phyloP scores from a whole-genome alignment of 305 asterid genomes.

The Rubia balearica region DNA sequence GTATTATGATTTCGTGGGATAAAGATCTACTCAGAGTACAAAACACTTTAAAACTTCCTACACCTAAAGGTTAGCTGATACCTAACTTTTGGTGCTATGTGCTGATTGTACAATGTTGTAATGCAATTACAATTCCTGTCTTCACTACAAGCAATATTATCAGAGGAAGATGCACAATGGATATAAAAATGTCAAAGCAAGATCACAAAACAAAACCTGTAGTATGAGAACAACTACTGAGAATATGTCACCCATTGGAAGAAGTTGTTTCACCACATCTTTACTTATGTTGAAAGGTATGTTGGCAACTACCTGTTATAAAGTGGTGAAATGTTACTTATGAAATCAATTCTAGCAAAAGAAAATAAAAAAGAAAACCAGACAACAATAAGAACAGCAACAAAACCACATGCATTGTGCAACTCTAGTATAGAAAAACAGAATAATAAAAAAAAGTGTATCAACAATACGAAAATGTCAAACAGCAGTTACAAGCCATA shows the following conservation, averaged over 20 bases:
- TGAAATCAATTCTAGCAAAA: background rate
- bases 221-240: conserved; percentile 76
- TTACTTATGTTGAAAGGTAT: conserved; percentile 94
- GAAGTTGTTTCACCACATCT: conserved; percentile 80
- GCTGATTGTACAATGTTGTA: background rate
- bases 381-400: background rate
- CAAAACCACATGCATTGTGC: background rate
- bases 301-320: conserved; percentile 80
- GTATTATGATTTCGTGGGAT: background rate
- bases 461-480: background rate
- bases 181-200: background rate
- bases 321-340: background rate
- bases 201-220: conserved; percentile 43
- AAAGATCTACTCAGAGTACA: background rate
- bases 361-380: background rate
- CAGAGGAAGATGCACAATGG: background rate
- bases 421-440: background rate
- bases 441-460: background rate
- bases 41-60: background rate
- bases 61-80: background rate
- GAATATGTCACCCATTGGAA: conserved; percentile 97
- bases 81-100: background rate
- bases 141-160: background rate
- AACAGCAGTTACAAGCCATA: background rate
- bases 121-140: background rate